Percentiles rank a stretch among this genome's conserved stretches.
Conservation (phyloP, 2,329 filamentous ascomycete species). For the Ophiostoma perfectum region DNA sequence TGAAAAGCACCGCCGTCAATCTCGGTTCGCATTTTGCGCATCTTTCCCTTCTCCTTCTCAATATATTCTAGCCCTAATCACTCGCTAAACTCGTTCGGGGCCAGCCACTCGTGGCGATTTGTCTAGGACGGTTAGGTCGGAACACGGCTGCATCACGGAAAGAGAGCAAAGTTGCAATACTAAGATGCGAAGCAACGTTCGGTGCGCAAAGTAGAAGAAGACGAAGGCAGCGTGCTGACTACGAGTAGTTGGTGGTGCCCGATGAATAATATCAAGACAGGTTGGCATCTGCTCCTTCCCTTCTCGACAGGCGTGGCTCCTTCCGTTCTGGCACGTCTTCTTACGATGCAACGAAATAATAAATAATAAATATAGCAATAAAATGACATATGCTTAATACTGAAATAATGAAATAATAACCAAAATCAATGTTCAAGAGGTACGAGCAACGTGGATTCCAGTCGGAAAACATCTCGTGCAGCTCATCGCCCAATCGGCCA, state of each 20-base stretch:
- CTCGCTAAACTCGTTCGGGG: neutral
- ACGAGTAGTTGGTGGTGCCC: neutral
- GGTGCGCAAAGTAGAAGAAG: neutral
- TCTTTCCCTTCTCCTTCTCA: neutral
- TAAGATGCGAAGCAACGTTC: neutral
- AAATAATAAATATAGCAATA: no score
- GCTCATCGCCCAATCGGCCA: neutral
- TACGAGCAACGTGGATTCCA: neutral
- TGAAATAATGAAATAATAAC: neutral
- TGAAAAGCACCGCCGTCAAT: neutral
- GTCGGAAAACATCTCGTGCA: neutral
- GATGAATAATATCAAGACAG: neutral
- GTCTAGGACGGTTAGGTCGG: slow-evolving; percentile 3
- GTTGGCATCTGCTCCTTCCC: no score
- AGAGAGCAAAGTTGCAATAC: neutral
- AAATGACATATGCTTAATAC: neutral
- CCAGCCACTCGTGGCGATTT: slow-evolving; percentile 1
- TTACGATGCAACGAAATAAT: no score
- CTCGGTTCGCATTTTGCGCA: neutral
- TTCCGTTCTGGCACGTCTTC: no score
- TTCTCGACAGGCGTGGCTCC: no score
- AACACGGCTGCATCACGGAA: neutral
- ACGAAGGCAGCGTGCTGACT: no score
- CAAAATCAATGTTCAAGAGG: neutral
- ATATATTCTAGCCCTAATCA: neutral